Conservation (phyloP, 139 green algal species). For the Asterochloris sp. region DNA sequence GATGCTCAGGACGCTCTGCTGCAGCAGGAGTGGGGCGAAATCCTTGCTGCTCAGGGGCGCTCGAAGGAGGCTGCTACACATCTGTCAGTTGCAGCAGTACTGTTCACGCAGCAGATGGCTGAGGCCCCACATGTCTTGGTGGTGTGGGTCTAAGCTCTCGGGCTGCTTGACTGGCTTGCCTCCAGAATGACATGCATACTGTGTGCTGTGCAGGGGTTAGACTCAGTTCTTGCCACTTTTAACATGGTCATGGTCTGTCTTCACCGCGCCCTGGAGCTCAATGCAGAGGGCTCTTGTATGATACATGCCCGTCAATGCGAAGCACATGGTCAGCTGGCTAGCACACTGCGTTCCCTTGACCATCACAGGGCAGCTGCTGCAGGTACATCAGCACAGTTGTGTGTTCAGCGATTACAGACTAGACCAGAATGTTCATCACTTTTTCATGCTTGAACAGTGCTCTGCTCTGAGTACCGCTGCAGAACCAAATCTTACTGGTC, state of each 20-base stretch:
- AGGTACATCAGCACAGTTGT: background rate
- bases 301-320: background rate
- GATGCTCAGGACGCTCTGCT: constrained; percentile 69
- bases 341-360: background rate
- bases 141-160: background rate
- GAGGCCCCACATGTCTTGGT: background rate
- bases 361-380: background rate
- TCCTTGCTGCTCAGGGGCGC: constrained; percentile 27
- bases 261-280: background rate
- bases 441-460: no score
- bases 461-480: no score
- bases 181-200: background rate
- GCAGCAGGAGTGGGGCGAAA: constrained; percentile 65
- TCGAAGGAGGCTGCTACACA: constrained; percentile 26
- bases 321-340: background rate
- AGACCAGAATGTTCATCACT: no score
- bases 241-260: no score
- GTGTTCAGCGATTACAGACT: no score
- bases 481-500: no score
- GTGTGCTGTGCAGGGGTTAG: no score
- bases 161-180: background rate
- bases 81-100: constrained; percentile 14
- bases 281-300: background rate
- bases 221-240: no score
- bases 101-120: constrained; percentile 9